Evolutionary conservation across 768 basidiomycete species (phyloP).

Genomic region (Pisolithus microcarpus): DNA sequence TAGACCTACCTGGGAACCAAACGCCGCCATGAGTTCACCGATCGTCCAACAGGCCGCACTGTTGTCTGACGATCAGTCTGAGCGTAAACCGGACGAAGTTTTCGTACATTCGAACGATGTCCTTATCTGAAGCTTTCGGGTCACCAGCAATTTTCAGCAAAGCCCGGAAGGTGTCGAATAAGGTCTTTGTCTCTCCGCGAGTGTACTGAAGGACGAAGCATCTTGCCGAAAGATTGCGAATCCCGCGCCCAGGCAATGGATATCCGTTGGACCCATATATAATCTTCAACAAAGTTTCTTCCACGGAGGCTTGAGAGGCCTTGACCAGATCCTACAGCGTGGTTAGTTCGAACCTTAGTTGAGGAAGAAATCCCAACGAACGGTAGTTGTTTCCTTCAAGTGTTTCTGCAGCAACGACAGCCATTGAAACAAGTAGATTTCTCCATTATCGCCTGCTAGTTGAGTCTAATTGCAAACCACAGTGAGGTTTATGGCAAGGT

Average conservation of each 20-base stretch:
- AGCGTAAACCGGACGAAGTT: background rate
- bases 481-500: background rate
- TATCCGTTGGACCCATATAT: constrained; percentile 56
- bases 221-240: constrained; percentile 71
- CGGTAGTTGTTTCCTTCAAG: constrained; percentile 42
- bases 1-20: constrained; percentile 73
- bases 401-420: constrained; percentile 58
- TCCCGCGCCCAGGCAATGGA: constrained; percentile 82
- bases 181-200: constrained; percentile 71
- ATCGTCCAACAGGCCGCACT: constrained; percentile 84
- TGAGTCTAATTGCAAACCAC: constrained; percentile 42
- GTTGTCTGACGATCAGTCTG: constrained; percentile 7
- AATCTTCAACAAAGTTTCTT: constrained; percentile 59
- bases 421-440: constrained; percentile 83
- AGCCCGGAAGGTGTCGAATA: constrained; percentile 81
- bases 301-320: constrained; percentile 51
- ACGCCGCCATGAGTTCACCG: constrained; percentile 80
- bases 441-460: constrained; percentile 66
- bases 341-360: constrained; percentile 1
- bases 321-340: constrained; percentile 57
- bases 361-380: constrained; percentile 29
- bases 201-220: constrained; percentile 70
- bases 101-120: constrained; percentile 59
- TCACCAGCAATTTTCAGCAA: constrained; percentile 74
- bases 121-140: constrained; percentile 57